These are phyloP conservation scores for Aspergillus sp. DNA, from an alignment of 2,329 filamentous ascomycete species.

Conservation along the genomic window DNA sequence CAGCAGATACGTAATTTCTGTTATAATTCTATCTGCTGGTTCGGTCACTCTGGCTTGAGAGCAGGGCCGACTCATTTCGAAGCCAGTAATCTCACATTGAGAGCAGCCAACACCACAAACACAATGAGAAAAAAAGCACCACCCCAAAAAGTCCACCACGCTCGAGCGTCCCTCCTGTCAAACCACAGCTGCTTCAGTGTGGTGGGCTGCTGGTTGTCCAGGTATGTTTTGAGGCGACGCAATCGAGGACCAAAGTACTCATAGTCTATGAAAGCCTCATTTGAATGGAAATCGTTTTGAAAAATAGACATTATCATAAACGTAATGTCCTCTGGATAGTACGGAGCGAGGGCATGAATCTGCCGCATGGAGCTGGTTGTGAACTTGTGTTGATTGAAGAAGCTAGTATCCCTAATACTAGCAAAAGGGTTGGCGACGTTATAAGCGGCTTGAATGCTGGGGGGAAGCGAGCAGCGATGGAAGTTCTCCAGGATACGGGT, in stretches of 20 bases:
- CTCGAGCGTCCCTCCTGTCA: neutral
- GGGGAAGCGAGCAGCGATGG: neutral
- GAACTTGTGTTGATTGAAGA: neutral
- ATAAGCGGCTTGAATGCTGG: neutral
- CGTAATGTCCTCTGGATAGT: neutral
- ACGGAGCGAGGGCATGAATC: neutral
- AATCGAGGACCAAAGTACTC: neutral
- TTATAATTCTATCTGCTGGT: too few relatives aligned
- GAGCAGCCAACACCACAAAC: too few relatives aligned
- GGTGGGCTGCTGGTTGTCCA: neutral
- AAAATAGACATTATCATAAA: neutral
- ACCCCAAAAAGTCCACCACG: neutral
- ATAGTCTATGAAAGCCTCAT: neutral
- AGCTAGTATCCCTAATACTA: neutral
- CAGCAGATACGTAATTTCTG: too few relatives aligned
- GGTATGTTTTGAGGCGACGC: neutral
- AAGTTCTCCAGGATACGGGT: neutral
- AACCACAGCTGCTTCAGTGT: neutral
- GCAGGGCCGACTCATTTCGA: too few relatives aligned
- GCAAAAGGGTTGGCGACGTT: neutral
- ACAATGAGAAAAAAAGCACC: neutral
- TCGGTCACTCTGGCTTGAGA: too few relatives aligned
- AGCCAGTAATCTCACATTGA: too few relatives aligned
- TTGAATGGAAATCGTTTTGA: neutral
- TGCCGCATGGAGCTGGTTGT: neutral